These are phyloP conservation scores for Xenosphaeropsis pyriputrescens DNA, from an alignment of 2,329 filamentous ascomycete genomes.

Conservation along the genomic window DNA sequence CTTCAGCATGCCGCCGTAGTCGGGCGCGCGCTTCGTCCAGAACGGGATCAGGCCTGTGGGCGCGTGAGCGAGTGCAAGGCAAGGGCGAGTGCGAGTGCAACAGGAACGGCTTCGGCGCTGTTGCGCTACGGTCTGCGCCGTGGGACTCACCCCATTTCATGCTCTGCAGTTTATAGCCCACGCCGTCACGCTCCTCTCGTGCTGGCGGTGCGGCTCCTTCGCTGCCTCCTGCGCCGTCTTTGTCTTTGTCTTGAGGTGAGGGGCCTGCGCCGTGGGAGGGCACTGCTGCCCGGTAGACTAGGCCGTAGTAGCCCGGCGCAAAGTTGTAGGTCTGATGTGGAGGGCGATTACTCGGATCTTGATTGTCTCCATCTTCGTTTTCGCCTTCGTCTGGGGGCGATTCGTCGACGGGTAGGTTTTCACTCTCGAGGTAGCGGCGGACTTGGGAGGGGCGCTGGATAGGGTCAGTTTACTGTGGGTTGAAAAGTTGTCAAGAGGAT, in stretches of 20 bases:
- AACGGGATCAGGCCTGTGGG: constrained; percentile 61
- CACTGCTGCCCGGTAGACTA: constrained; percentile 70
- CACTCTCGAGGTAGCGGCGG: constrained; percentile 55
- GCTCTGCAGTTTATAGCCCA: constrained; percentile 67
- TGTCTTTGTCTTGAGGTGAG: constrained; percentile 8
- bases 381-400: constrained; percentile 53
- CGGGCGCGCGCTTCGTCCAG: constrained; percentile 75
- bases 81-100: too few species aligned
- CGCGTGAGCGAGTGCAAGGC: background rate
- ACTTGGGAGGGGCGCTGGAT: constrained; percentile 62
- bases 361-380: constrained; percentile 15
- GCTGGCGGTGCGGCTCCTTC: constrained; percentile 8
- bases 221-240: constrained; percentile 10
- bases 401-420: constrained; percentile 59
- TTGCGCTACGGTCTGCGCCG: background rate
- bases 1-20: constrained; percentile 64
- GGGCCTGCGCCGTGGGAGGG: constrained; percentile 42
- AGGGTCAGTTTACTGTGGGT: background rate
- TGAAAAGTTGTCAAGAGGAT: background rate
- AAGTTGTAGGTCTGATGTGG: constrained; percentile 81
- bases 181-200: constrained; percentile 11
- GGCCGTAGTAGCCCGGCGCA: constrained; percentile 70
- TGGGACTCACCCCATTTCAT: constrained; percentile 76
- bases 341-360: too few species aligned
- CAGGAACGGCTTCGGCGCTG: too few species aligned